These are phyloP conservation scores for Auriculariales sp. DNA, from an alignment of 768 basidiomycete genomes.

Conservation along the genomic window DNA sequence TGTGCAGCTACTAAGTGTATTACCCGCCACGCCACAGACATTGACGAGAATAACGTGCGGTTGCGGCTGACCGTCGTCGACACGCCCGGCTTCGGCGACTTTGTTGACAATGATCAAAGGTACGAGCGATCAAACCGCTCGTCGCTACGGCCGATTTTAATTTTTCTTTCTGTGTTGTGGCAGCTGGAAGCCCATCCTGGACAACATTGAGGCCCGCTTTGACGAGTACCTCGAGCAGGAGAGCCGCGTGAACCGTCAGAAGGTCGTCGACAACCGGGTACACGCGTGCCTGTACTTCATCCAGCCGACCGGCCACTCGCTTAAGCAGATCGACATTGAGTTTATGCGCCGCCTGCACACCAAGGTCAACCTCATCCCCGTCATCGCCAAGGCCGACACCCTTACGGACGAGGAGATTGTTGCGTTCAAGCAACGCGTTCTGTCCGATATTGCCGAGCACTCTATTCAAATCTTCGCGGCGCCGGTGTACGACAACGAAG, in stretches of 20 bases:
- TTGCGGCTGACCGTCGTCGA: conserved; percentile 98
- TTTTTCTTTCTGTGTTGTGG: background rate
- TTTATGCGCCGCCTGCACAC: conserved; percentile 97
- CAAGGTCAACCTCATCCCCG: conserved; percentile 94
- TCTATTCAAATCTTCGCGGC: conserved; percentile 98
- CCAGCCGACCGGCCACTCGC: conserved; percentile 95
- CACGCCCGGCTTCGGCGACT: conserved; percentile 97
- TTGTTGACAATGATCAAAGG: conserved; percentile 99
- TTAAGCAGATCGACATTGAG: conserved; percentile 97
- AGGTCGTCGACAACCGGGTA: conserved; percentile 91
- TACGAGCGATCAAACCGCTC: conserved; percentile 18
- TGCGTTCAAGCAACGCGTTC: conserved; percentile 86
- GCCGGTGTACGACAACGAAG: conserved; percentile 93
- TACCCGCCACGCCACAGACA: conserved; percentile 53
- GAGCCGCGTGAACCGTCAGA: conserved; percentile 90
- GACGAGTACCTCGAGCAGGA: conserved; percentile 97
- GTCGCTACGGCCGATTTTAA: background rate
- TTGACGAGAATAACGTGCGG: conserved; percentile 95
- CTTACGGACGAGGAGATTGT: conserved; percentile 91
- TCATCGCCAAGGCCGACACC: conserved; percentile 97
- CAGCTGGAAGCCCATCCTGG: conserved; percentile 97
- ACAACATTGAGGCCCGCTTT: conserved; percentile 95
- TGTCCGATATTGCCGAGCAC: conserved; percentile 87
- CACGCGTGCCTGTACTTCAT: conserved; percentile 99
- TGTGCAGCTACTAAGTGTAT: background rate